Evolutionary conservation across 257 asterid species (phyloP), one percentile per base, ranked within the genome.

Genomic region (Ajuga chamaepitys): DNA sequence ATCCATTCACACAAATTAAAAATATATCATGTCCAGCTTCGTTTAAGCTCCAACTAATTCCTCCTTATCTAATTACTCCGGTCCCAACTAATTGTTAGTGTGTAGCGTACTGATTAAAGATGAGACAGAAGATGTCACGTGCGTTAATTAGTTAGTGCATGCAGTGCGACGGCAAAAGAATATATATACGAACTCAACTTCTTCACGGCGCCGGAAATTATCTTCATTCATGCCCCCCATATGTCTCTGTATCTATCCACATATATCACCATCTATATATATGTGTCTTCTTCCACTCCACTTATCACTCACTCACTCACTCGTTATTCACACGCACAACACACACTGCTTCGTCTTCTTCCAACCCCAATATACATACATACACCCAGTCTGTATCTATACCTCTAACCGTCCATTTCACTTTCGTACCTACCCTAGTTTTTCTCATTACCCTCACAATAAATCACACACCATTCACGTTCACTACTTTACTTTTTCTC

Each of bases 131-230:
- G n/a, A n/a, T n/a, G n/a, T n/a, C n/a, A n/a, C n/a, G n/a, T n/a
- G n/a, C n/a, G n/a, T n/a, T n/a, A n/a, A n/a, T n/a, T n/a, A 13
- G 17, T 46, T 48, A 48, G 55, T 21, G 55, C 28, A 10, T 58
- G 54, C 62, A 69, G 16, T 35, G 30, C 45, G 52, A 47, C 34
- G 14, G 14, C 51, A 47, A 54, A 11, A 12, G 14, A 9, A 41
- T 1, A 54, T 20, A 41, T 1, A 54, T 20, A 66, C 24, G 70
- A 77, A 62, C 62, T 71, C 69, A 40, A 80, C 47, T 67, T 26
- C 58, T 53, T 55, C 78, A 80, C 83, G 85, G 76, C 77, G 80
- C 85, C 78, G 74, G 76, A 51, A 71, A 22, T 70, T 9, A 42
- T 20, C 41, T 44, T 66, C 71, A 58, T 42, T 8, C 24, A 44